Percentiles rank a stretch among this genome's conserved stretches.
These are phyloP conservation scores for Blastobotrys chiropterorum DNA, from an alignment of 805 yeast species.

Conservation along the genomic window DNA sequence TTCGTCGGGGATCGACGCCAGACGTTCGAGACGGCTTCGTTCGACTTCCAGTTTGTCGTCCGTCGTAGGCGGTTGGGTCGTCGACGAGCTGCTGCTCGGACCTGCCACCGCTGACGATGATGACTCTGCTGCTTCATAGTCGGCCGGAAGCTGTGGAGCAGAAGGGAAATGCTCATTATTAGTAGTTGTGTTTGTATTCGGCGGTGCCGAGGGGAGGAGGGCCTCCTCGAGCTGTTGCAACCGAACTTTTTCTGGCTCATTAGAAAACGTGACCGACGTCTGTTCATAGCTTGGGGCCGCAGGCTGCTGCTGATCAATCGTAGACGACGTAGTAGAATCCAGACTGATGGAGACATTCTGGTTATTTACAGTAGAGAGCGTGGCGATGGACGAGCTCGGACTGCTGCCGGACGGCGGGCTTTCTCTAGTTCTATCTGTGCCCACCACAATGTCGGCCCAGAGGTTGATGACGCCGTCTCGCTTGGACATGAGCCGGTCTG, in stretches of 20 bases:
- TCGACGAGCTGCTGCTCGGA: too few relatives aligned
- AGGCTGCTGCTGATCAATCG: background rate
- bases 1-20: constrained; percentile 38
- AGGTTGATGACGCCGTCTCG: constrained; percentile 68
- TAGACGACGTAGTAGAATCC: background rate
- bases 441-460: constrained; percentile 73
- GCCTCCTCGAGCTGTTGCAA: constrained; percentile 50
- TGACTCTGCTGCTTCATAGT: constrained; percentile 18
- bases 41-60: constrained; percentile 40
- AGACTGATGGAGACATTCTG: background rate
- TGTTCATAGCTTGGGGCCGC: background rate
- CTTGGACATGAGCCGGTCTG: constrained; percentile 68
- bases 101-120: constrained; percentile 18
- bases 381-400: constrained; percentile 2
- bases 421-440: constrained; percentile 51
- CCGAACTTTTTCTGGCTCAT: constrained; percentile 49
- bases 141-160: constrained; percentile 7
- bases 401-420: background rate
- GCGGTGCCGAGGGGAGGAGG: constrained; percentile 56
- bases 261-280: background rate
- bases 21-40: constrained; percentile 30
- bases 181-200: constrained; percentile 4
- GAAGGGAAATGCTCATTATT: background rate
- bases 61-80: background rate
- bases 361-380: background rate